A percentile compares a stretch with the other conserved stretches of the same genome.
phyloP scores from a whole-genome alignment of 148 eudicot genomes.

The Persicaria tinctoria region DNA sequence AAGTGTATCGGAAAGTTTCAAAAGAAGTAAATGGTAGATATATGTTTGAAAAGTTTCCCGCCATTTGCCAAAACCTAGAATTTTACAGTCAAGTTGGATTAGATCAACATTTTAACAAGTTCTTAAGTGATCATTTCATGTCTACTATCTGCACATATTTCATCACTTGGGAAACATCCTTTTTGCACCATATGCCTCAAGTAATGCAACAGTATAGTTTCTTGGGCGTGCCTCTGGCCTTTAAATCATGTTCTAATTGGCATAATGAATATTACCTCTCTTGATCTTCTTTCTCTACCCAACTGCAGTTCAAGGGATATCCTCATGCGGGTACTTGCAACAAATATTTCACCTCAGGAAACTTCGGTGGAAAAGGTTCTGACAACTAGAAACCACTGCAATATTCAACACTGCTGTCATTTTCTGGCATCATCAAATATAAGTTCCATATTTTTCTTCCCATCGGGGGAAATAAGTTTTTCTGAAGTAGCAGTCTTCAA shows the following conservation, averaged over 20 bases:
- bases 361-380: slow-evolving; percentile 85
- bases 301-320: slow-evolving; percentile 79
- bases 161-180: neutral
- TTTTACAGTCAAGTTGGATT: neutral
- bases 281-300: slow-evolving; percentile 3
- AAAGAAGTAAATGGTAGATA: neutral
- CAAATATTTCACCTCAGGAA: slow-evolving; percentile 73
- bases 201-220: no score
- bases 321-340: slow-evolving; percentile 90
- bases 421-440: neutral
- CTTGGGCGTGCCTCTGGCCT: no score
- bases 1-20: neutral
- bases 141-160: neutral
- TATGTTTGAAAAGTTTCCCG: neutral
- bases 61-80: neutral
- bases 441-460: neutral
- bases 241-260: no score
- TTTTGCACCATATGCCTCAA: slow-evolving; percentile 1
- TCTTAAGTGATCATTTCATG: neutral
- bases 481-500: neutral
- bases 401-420: neutral
- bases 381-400: neutral
- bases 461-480: neutral
- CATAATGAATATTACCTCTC: neutral
- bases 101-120: neutral